Evolutionary conservation across 257 asterid species (phyloP).

Genomic region (Jacaranda copaia): DNA sequence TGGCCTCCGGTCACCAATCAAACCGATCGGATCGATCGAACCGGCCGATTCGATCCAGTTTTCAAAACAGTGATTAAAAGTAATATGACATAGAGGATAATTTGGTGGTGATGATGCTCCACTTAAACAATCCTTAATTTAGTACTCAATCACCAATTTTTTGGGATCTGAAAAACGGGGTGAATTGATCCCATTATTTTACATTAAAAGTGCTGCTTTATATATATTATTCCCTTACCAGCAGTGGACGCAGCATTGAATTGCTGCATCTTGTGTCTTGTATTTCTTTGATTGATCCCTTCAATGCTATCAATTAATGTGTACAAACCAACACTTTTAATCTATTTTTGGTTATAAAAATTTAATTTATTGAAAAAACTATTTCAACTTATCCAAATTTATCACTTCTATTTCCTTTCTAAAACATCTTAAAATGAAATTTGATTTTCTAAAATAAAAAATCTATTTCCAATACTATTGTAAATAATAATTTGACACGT

Average conservation of each 20-base stretch:
- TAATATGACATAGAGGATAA: neutral
- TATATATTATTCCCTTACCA: neutral
- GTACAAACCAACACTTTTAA: neutral
- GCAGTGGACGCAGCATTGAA: conserved; percentile 14
- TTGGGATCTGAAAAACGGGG: conserved; percentile 8
- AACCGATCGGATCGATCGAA: no score
- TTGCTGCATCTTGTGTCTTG: conserved; percentile 28
- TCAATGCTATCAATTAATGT: neutral
- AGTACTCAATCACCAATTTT: neutral
- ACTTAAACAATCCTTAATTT: neutral
- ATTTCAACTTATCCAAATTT: no score
- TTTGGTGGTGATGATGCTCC: neutral
- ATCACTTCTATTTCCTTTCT: no score
- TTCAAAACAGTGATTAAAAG: no score
- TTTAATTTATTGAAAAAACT: neutral
- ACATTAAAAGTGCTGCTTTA: conserved; percentile 24
- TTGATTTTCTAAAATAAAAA: no score
- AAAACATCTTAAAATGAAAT: no score
- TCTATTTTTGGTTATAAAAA: neutral
- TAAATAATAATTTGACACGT: no score
- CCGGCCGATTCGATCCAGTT: no score
- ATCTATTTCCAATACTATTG: no score
- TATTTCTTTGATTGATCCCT: conserved; percentile 22
- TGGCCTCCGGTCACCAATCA: no score
- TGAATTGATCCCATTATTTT: conserved; percentile 10